Base-by-base conservation (phyloP, 768 basidiomycete genomes). In the Lactarius tabidus region DNA sequence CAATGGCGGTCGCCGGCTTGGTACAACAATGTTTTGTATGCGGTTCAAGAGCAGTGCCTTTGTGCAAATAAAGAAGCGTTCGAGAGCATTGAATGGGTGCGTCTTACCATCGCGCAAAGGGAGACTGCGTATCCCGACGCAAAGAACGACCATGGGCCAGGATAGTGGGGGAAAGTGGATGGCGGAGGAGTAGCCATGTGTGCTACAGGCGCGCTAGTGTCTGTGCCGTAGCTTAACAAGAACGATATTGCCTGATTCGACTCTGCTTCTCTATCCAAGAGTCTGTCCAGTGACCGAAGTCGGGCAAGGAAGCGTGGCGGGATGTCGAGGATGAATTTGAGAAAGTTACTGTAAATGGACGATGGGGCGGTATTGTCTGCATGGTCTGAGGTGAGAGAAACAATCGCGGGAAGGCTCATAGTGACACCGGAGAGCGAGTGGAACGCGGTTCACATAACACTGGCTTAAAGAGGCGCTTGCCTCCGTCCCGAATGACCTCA, bases 11-110 rank as follows among this genome's bases (percentile, higher is more conserved):
- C 72, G 74, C 2, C 83, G 82, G 39, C 87, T 82, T 15, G 90
- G 90, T 0, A 89, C 84, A 53, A 91, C 85, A 51, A 90, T 83
- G 72, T 91, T 86, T 70, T 91, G 90, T 64, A 92, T 88, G 33
- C 90, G 82, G 69, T 91, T 88, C 64, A 91, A 75, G 33, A 91
- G 71, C 56, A 92, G 75, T 15, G 84, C 87, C 89, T 90, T 69
- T 18, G 57, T 36, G 26, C 33, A 36, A 45, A 39, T 57, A 35
- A 31, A 56, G 45, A 45, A 15, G 41, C 18, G 31, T 20, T 18
- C 59, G 2, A 29, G 10, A 18, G 8, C 41, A 12, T 41, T 12
- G 38, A 10, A 29, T 12, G 10, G 35, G 53, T 17, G 18, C 2
- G 38, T 43, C 79, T 71, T 67, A 89, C 89, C 84, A 90, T 84